A percentile compares a stretch with the other conserved stretches of the same genome.
Evolutionary conservation across 352 stramenopile genomes (phyloP).

Genomic region (Halophytophthora polymorphica): DNA sequence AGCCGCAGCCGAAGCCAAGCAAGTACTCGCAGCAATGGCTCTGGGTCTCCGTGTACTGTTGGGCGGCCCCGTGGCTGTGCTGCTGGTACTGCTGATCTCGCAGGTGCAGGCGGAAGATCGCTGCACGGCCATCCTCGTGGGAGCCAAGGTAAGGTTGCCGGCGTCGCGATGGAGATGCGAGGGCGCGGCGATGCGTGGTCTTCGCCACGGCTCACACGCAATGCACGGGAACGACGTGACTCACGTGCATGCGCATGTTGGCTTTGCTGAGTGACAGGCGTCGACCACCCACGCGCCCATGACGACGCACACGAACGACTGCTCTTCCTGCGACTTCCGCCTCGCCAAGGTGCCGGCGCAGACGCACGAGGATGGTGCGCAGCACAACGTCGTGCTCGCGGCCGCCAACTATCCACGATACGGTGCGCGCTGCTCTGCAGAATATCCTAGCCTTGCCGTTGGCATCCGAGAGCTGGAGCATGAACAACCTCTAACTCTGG

Average conservation of each 20-base stretch:
- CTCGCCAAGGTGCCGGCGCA: slow-evolving; percentile 72
- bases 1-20: not conserved
- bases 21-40: slow-evolving; percentile 7
- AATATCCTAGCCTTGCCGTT: no score
- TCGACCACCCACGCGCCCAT: slow-evolving; percentile 66
- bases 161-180: not conserved
- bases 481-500: not conserved
- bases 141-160: slow-evolving; percentile 41
- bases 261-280: slow-evolving; percentile 26
- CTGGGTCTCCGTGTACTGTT: slow-evolving; percentile 1
- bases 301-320: slow-evolving; percentile 85
- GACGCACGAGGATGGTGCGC: slow-evolving; percentile 32
- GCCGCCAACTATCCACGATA: slow-evolving; percentile 74
- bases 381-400: slow-evolving; percentile 59
- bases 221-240: slow-evolving; percentile 10
- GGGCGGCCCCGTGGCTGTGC: slow-evolving; percentile 4
- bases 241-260: not conserved
- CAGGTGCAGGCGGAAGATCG: slow-evolving; percentile 40
- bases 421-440: slow-evolving; percentile 23
- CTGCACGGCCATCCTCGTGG: slow-evolving; percentile 79
- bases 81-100: slow-evolving; percentile 16
- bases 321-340: slow-evolving; percentile 80
- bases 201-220: not conserved
- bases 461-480: not conserved
- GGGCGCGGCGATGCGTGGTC: not conserved